These are phyloP conservation scores for Ascodesmis nigricans DNA, from an alignment of 495 filamentous ascomycete species.

Conservation along the genomic window DNA sequence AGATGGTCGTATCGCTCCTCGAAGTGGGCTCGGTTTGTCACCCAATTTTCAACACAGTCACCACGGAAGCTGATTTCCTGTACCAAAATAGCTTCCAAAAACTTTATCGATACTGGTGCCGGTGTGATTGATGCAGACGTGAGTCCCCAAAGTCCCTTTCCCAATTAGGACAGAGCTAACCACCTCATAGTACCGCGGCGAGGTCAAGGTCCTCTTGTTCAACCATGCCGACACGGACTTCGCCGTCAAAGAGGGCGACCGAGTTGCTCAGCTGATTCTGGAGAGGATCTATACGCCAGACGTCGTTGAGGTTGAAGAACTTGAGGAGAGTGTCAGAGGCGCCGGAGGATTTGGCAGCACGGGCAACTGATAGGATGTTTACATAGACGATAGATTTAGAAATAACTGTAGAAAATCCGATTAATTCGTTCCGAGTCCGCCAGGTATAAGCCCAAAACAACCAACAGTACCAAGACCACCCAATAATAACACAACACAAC, in stretches of 20 bases:
- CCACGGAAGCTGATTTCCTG: no score
- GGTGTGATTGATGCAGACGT: slow-evolving; percentile 86
- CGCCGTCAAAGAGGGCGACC: slow-evolving; percentile 59
- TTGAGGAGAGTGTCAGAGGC: slow-evolving; percentile 78
- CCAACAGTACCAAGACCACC: no score
- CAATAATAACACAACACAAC: no score
- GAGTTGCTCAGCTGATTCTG: slow-evolving; percentile 78
- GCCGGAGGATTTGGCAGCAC: slow-evolving; percentile 91
- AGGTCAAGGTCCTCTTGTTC: slow-evolving; percentile 81
- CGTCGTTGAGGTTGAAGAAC: slow-evolving; percentile 60
- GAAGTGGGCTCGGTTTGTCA: slow-evolving; percentile 76
- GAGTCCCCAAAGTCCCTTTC: no score
- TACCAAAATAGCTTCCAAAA: slow-evolving; percentile 76
- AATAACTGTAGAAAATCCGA: no score
- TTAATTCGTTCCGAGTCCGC: no score
- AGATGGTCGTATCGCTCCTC: slow-evolving; percentile 84
- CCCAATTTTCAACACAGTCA: no score
- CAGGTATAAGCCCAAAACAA: no score
- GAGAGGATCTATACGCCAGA: slow-evolving; percentile 87
- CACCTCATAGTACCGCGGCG: slow-evolving; percentile 44
- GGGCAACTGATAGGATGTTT: slow-evolving; percentile 29
- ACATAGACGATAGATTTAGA: no score
- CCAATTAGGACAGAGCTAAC: no score
- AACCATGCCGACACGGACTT: slow-evolving; percentile 77
- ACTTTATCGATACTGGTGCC: slow-evolving; percentile 85